Conservation (phyloP, 768 basidiomycete species). For the Mycena kentingensis region DNA sequence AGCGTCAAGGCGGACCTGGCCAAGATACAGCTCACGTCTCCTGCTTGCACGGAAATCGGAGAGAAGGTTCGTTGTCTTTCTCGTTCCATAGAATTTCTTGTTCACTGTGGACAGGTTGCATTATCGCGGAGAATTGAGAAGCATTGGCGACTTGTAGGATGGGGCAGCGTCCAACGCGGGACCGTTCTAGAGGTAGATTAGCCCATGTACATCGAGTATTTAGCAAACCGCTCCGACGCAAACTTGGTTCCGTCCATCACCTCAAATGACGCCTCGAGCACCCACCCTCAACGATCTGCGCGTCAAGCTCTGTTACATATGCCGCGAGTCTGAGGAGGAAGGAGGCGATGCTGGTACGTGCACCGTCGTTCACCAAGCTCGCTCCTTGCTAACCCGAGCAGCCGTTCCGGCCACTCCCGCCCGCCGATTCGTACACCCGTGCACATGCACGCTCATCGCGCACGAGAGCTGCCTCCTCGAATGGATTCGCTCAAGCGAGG, state of each 20-base stretch:
- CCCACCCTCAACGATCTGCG: slow-evolving; percentile 20
- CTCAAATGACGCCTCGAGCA: slow-evolving; percentile 17
- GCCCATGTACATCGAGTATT: slow-evolving; percentile 5
- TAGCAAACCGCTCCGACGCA: no score
- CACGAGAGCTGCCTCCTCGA: slow-evolving; percentile 78
- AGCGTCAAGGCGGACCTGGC: slow-evolving; percentile 94
- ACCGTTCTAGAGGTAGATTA: slow-evolving; percentile 81
- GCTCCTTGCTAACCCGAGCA: slow-evolving; percentile 43
- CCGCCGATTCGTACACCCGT: slow-evolving; percentile 75
- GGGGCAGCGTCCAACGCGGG: slow-evolving; percentile 84
- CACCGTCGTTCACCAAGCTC: neutral
- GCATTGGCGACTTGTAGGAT: slow-evolving; percentile 91
- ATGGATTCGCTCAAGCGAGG: slow-evolving; percentile 77
- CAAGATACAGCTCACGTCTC: slow-evolving; percentile 90
- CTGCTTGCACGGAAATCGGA: slow-evolving; percentile 94
- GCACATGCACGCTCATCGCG: slow-evolving; percentile 77
- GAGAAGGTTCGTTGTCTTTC: slow-evolving; percentile 59
- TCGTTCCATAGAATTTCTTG: neutral
- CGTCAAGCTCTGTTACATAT: slow-evolving; percentile 79
- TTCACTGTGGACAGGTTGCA: slow-evolving; percentile 53
- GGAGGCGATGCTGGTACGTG: neutral
- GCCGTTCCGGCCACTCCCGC: slow-evolving; percentile 38
- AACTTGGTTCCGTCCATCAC: neutral
- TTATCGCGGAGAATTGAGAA: slow-evolving; percentile 94
- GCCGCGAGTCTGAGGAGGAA: slow-evolving; percentile 54